Evolutionary conservation across 2,329 filamentous ascomycete species (phyloP), one percentile per base, ranked within the genome.

Genomic region (Leptodontidium sp.): DNA sequence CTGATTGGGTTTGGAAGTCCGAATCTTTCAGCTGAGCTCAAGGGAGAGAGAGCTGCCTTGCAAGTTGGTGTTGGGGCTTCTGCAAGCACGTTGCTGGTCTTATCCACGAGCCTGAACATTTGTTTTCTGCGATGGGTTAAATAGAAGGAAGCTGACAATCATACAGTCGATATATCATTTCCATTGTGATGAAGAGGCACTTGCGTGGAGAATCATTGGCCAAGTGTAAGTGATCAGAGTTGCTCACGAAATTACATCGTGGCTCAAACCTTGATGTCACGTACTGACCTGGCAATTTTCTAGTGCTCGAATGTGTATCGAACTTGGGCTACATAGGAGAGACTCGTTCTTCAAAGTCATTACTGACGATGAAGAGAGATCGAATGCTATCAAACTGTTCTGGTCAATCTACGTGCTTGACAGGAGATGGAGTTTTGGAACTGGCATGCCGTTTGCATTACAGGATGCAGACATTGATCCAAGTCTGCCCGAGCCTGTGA

Each of bases 321-420:
- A 94, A 78, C 83, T 97, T 68, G 94, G 94, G 2, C 84, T 97
- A n/a, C 93, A 97, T 81, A 88, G 93, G 52, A 87, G 88, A 67
- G 90, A 93, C 71, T 92, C 90, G 0, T 85, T 97, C 68, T 82
- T 89, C 64, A 88, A 87, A 68, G 83, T 85, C 21, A 93, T 95
- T 58, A 81, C 85, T 8, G 87, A 91, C 71, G 89, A 92, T 55
- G 84, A 88, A 52, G 91, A 94, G 70, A 87, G 92, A 61, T 84
- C 85, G 61, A 85, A 88, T 62, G 89, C 91, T 0, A 85, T 92
- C 35, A 88, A 90, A 61, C 87, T 93, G 15, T 97, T 97, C 79
- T 98, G 93, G 94, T 89, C 91, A 1, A 89, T 94, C 21, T 97
- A 96, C 76, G 90, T 94, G 4, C 83, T 97, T 49, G 94, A 97